phyloP scores from a whole-genome alignment of 768 basidiomycete genomes.

The Termitomyces sp. region DNA sequence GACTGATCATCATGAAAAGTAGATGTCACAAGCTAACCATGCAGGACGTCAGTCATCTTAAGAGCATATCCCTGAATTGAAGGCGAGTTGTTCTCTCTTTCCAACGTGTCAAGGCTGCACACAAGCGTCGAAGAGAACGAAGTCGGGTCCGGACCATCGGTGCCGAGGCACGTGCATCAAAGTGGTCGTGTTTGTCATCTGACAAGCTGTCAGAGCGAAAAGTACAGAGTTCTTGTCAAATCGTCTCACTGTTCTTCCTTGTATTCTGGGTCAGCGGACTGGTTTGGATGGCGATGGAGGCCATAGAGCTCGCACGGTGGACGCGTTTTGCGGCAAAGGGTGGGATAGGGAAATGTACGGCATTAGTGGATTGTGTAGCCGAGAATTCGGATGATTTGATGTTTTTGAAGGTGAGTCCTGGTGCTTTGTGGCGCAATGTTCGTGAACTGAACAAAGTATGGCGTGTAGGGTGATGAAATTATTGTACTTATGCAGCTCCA shows the following conservation, averaged over 20 bases:
- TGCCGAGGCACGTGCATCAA: background rate
- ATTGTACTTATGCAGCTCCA: slow-evolving; percentile 69
- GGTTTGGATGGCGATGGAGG: slow-evolving; percentile 47
- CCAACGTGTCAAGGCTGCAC: background rate
- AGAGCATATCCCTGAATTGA: too few species aligned
- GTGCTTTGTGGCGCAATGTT: background rate
- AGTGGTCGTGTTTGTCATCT: background rate
- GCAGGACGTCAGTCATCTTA: background rate
- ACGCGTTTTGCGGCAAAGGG: slow-evolving; percentile 82
- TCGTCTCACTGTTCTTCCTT: background rate
- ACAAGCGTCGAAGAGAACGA: too few species aligned
- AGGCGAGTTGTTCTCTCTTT: background rate
- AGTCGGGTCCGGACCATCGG: background rate
- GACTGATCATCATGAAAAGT: slow-evolving; percentile 1
- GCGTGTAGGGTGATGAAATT: slow-evolving; percentile 68
- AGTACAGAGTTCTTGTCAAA: background rate
- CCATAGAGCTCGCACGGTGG: slow-evolving; percentile 72
- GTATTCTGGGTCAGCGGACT: background rate
- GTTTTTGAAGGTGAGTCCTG: slow-evolving; percentile 69
- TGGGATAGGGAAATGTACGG: slow-evolving; percentile 78
- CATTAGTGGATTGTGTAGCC: slow-evolving; percentile 69
- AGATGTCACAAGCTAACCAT: background rate
- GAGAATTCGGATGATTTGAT: slow-evolving; percentile 74
- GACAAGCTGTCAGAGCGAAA: background rate
- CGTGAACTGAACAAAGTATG: background rate